phyloP scores from a whole-genome alignment of 2,329 filamentous ascomycete species.

The Aspergillus pseudoviridinutans region DNA sequence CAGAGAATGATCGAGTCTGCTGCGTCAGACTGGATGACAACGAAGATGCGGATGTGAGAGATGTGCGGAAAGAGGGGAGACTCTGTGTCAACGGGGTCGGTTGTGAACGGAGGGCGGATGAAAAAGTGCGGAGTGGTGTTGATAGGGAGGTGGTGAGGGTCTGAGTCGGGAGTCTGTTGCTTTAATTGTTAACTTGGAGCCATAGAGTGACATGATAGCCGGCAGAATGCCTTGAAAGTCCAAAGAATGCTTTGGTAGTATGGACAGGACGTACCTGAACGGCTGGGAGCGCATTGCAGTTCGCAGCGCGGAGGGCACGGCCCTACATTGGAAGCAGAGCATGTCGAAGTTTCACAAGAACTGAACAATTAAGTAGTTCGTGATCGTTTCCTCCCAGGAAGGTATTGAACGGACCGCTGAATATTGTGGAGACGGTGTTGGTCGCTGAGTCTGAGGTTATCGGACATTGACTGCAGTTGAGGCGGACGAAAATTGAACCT shows the following conservation, averaged over 20 bases:
- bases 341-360: constrained; percentile 16
- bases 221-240: neutral
- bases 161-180: constrained; percentile 3
- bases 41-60: constrained; percentile 11
- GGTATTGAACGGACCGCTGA: constrained; percentile 2
- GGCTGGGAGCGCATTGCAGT: constrained; percentile 7
- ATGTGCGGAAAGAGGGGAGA: constrained; percentile 6
- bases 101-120: constrained; percentile 4
- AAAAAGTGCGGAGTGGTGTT: constrained; percentile 14
- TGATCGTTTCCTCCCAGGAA: neutral
- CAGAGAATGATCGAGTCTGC: constrained; percentile 40
- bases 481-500: constrained; percentile 31
- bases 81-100: neutral
- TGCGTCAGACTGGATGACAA: constrained; percentile 11
- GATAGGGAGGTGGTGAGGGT: constrained; percentile 2
- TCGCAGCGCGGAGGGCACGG: constrained; percentile 25
- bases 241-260: neutral
- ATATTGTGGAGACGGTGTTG: constrained; percentile 9
- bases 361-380: neutral
- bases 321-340: constrained; percentile 33
- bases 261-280: constrained; percentile 17
- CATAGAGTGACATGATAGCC: neutral
- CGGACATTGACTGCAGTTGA: constrained; percentile 15
- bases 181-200: neutral
- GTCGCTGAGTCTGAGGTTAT: neutral